A percentile compares a stretch with the other conserved stretches of the same genome.
Conservation (phyloP, 768 basidiomycete genomes). For the Rhodotorula toruloides region DNA sequence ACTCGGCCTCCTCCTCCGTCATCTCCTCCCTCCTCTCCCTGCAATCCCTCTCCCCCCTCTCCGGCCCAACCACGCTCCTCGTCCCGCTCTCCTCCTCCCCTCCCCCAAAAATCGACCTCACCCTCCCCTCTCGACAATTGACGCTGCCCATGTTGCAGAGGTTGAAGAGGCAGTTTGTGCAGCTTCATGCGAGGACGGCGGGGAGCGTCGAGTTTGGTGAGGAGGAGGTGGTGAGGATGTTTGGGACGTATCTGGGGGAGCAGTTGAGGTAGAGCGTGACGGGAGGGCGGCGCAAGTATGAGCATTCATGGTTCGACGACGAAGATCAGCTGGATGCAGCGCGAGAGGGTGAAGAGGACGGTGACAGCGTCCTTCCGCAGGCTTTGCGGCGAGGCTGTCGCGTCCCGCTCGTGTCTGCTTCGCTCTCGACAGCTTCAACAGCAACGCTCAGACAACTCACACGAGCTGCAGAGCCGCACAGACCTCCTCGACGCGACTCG, state of each 20-base stretch:
- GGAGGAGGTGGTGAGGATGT: constrained; percentile 45
- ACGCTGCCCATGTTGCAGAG: constrained; percentile 84
- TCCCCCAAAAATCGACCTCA: constrained; percentile 36
- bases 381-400: too few species aligned
- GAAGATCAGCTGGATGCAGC: too few species aligned
- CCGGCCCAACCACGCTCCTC: constrained; percentile 54
- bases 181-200: constrained; percentile 73
- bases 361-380: too few species aligned
- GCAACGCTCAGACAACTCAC: too few species aligned
- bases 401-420: too few species aligned
- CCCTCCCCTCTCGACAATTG: constrained; percentile 57
- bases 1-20: constrained; percentile 65
- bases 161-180: constrained; percentile 83
- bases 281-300: too few species aligned
- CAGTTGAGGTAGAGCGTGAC: constrained; percentile 20
- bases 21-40: constrained; percentile 67
- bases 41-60: constrained; percentile 53
- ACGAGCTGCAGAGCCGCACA: too few species aligned
- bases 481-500: too few species aligned
- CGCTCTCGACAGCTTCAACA: too few species aligned
- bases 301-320: too few species aligned
- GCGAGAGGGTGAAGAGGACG: too few species aligned
- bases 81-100: constrained; percentile 51
- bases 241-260: constrained; percentile 46
- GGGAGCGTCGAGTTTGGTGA: constrained; percentile 42